Conservation (phyloP, 2,329 filamentous ascomycete species). For the Xylariaceae sp. region DNA sequence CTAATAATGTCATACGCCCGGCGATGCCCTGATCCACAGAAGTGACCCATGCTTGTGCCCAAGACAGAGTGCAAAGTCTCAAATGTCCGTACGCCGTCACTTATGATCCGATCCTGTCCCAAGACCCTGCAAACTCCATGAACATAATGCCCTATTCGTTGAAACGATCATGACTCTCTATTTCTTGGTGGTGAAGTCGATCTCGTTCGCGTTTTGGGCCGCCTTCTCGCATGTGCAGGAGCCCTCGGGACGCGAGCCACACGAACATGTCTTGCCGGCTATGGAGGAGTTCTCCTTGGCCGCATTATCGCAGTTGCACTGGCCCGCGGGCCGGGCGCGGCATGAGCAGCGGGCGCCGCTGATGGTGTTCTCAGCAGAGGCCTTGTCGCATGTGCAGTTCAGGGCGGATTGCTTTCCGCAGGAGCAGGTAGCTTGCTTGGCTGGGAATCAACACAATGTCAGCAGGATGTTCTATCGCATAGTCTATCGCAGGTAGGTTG, state of each 20-base stretch:
- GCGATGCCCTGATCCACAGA: too few relatives aligned
- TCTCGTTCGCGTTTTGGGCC: slow-evolving; percentile 66
- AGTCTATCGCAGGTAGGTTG: neutral
- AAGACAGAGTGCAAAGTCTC: too few relatives aligned
- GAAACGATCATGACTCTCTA: slow-evolving; percentile 21
- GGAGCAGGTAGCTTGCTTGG: slow-evolving; percentile 70
- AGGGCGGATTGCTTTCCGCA: slow-evolving; percentile 86
- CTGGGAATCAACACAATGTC: slow-evolving; percentile 30
- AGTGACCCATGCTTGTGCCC: too few relatives aligned
- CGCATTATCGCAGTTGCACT: slow-evolving; percentile 77
- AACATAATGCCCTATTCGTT: neutral
- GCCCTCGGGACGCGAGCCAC: slow-evolving; percentile 68
- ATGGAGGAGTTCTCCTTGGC: slow-evolving; percentile 62
- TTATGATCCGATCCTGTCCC: too few relatives aligned
- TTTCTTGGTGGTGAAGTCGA: slow-evolving; percentile 76
- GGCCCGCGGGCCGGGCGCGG: slow-evolving; percentile 71
- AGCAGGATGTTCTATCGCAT: too few relatives aligned
- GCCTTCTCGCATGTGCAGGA: slow-evolving; percentile 81
- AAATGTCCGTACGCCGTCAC: too few relatives aligned
- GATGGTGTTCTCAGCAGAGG: slow-evolving; percentile 68
- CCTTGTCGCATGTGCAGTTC: slow-evolving; percentile 79
- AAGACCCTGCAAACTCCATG: neutral
- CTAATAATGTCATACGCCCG: too few relatives aligned
- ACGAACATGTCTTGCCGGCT: slow-evolving; percentile 63
- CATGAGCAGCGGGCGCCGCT: slow-evolving; percentile 77